Conservation (phyloP, 2,329 filamentous ascomycete genomes). For the Trichophyton benhamiae region DNA sequence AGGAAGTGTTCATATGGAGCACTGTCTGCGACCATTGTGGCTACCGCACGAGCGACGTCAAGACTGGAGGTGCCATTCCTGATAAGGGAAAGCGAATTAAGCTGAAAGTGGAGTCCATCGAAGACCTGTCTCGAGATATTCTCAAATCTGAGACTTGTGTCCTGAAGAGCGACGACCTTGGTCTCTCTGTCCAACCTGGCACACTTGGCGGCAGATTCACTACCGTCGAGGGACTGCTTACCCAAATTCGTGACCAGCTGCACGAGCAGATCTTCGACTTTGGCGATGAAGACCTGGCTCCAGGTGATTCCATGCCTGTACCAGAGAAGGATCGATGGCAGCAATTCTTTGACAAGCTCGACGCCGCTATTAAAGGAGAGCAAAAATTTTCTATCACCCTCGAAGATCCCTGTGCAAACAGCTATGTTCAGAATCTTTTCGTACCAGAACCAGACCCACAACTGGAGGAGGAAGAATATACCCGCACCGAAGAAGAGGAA, state of each 20-base stretch:
- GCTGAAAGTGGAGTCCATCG: slow-evolving; percentile 53
- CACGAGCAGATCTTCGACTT: slow-evolving; percentile 75
- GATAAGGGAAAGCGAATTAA: slow-evolving; percentile 74
- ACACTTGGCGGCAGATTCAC: slow-evolving; percentile 94
- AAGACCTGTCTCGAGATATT: slow-evolving; percentile 81
- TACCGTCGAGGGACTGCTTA: slow-evolving; percentile 85
- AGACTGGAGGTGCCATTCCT: slow-evolving; percentile 88
- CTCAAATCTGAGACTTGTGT: slow-evolving; percentile 91
- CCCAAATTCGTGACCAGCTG: slow-evolving; percentile 83
- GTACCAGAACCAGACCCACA: slow-evolving; percentile 73
- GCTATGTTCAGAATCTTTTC: slow-evolving; percentile 79
- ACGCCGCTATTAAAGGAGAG: slow-evolving; percentile 66
- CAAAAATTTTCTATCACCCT: slow-evolving; percentile 72
- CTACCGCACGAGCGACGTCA: slow-evolving; percentile 92
- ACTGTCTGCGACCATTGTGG: slow-evolving; percentile 86
- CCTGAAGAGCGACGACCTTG: slow-evolving; percentile 74
- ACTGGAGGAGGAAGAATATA: slow-evolving; percentile 70
- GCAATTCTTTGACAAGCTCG: slow-evolving; percentile 64
- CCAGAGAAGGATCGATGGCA: slow-evolving; percentile 62
- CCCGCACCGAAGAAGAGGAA: slow-evolving; percentile 79
- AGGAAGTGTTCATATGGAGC: slow-evolving; percentile 91
- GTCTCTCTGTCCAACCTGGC: slow-evolving; percentile 77
- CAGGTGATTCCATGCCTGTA: slow-evolving; percentile 65
- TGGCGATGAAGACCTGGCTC: slow-evolving; percentile 42
- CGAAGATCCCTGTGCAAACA: slow-evolving; percentile 78